These are phyloP conservation scores for Typha latifolia DNA, from an alignment of 176 grass and related monocot species.

Conservation along the genomic window DNA sequence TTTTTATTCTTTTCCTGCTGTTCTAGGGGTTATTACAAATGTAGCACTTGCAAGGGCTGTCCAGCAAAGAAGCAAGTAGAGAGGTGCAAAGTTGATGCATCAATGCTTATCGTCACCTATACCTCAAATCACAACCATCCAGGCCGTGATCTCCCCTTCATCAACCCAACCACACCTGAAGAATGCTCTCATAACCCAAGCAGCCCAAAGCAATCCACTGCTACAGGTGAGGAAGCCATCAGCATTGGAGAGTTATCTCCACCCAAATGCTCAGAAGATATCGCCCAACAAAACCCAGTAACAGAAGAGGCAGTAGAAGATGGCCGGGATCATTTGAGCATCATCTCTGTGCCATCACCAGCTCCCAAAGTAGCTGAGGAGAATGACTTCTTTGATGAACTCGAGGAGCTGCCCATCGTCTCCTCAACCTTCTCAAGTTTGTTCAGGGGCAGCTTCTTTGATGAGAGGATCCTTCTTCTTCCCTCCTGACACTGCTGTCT, in stretches of 20 bases:
- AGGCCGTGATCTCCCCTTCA: neutral
- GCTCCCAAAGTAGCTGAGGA: neutral
- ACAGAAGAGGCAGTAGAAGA: neutral
- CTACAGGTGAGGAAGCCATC: neutral
- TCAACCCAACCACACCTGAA: neutral
- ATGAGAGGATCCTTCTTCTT: neutral
- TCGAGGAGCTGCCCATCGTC: constrained; percentile 17
- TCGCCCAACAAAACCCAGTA: neutral
- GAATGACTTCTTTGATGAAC: constrained; percentile 25
- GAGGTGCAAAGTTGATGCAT: constrained; percentile 23
- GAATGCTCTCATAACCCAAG: neutral
- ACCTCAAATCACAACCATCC: constrained; percentile 23
- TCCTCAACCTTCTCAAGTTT: constrained; percentile 9
- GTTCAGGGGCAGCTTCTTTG: constrained; percentile 13
- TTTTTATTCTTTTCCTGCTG: neutral
- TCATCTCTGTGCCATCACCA: neutral
- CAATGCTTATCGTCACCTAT: constrained; percentile 25
- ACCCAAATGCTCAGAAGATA: neutral
- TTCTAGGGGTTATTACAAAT: constrained; percentile 24
- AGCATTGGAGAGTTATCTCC: neutral
- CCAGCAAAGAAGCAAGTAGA: constrained; percentile 26
- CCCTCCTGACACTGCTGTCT: neutral
- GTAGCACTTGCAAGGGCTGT: constrained; percentile 17
- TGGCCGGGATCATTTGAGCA: neutral
- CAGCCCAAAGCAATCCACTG: neutral